Evolutionary conservation across 2,329 filamentous ascomycete species (phyloP).

Genomic region (Chrysoporthe austroafricana): DNA sequence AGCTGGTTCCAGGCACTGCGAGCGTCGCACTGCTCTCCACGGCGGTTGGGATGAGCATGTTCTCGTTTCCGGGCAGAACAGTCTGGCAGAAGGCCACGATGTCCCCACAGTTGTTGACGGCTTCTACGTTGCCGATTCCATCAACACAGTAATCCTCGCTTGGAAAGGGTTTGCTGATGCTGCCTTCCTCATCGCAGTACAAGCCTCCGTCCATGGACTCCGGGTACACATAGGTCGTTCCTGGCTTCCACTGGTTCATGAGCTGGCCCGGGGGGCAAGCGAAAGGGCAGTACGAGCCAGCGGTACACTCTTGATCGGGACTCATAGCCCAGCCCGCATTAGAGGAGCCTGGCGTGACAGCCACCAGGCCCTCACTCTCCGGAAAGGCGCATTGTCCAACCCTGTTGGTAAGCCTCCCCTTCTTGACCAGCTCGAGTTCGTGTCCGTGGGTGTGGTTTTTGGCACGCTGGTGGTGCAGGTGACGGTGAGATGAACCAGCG

Average conservation of each 20-base stretch:
- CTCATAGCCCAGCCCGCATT: constrained; percentile 84
- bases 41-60: constrained; percentile 80
- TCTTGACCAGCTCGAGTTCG: constrained; percentile 29
- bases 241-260: constrained; percentile 77
- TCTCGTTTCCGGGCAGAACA: constrained; percentile 77
- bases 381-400: constrained; percentile 68
- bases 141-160: constrained; percentile 70
- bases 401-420: constrained; percentile 49
- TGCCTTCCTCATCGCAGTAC: constrained; percentile 69
- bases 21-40: constrained; percentile 61
- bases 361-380: constrained; percentile 65
- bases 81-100: constrained; percentile 78
- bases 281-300: constrained; percentile 74
- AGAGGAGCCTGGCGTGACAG: constrained; percentile 63
- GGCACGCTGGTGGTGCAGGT: constrained; percentile 37
- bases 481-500: constrained; percentile 45
- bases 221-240: constrained; percentile 70
- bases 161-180: constrained; percentile 71
- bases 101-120: constrained; percentile 66
- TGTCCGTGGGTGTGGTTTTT: constrained; percentile 43
- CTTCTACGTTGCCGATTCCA: constrained; percentile 67
- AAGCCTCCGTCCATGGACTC: constrained; percentile 78
- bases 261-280: constrained; percentile 77
- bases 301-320: constrained; percentile 70
- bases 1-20: constrained; percentile 70